Conservation (phyloP, 2,329 filamentous ascomycete species). For the Ascochyta koolunga region DNA sequence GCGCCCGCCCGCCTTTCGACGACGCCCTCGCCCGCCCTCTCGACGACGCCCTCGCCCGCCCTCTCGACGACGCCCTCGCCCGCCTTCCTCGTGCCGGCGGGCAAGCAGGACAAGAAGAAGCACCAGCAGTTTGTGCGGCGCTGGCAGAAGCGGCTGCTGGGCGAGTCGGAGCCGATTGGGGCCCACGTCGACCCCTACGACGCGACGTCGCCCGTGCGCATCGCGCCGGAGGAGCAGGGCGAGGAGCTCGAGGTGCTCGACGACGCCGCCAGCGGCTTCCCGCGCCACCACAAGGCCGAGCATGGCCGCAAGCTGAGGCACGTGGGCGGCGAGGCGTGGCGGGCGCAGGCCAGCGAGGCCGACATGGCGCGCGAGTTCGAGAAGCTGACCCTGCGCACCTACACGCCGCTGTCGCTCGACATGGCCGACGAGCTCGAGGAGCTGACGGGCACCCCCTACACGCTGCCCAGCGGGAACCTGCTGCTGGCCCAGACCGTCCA, state of each 20-base stretch:
- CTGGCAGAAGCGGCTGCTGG: slow-evolving; percentile 46
- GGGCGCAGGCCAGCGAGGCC: slow-evolving; percentile 39
- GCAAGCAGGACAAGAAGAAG: slow-evolving; percentile 45
- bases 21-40: slow-evolving; percentile 26
- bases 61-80: slow-evolving; percentile 40
- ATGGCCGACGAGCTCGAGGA: slow-evolving; percentile 42
- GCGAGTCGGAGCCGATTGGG: slow-evolving; percentile 46
- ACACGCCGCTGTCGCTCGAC: slow-evolving; percentile 37
- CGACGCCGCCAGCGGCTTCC: slow-evolving; percentile 21
- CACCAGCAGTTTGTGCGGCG: slow-evolving; percentile 43
- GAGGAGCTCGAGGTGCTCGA: slow-evolving; percentile 43
- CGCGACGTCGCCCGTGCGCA: slow-evolving; percentile 43
- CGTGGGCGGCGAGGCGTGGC: slow-evolving; percentile 59
- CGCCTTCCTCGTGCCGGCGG: slow-evolving; percentile 30
- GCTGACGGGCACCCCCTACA: slow-evolving; percentile 39
- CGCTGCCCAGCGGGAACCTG: slow-evolving; percentile 36
- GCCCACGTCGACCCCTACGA: slow-evolving; percentile 48
- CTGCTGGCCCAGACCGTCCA: slow-evolving; percentile 37
- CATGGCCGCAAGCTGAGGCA: slow-evolving; percentile 52
- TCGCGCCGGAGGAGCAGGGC: slow-evolving; percentile 44
- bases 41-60: slow-evolving; percentile 18
- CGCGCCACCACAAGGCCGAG: slow-evolving; percentile 18
- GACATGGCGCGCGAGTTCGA: slow-evolving; percentile 40
- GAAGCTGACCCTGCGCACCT: slow-evolving; percentile 43
- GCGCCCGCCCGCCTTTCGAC: slow-evolving; percentile 38